Evolutionary conservation across 192 early-diverging fungal species (phyloP), one percentile per base, ranked within the genome.

Genomic region (Coemansia sp.): DNA sequence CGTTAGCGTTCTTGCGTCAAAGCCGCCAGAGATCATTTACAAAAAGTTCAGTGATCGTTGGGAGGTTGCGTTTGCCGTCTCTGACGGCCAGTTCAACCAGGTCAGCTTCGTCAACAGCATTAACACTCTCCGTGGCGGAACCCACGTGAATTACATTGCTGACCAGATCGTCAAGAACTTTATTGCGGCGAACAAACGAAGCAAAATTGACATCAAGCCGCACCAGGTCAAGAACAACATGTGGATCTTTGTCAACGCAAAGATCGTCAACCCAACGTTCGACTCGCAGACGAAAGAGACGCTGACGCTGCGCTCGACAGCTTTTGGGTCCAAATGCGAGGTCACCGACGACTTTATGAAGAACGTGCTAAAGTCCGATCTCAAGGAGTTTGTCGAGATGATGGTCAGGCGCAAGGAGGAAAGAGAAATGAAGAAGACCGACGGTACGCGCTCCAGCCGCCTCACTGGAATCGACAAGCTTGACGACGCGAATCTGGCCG

Each of bases 201-300:
- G 86, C 60, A 88, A 89, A 61, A 76, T 79, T 9, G 82, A 78
- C 20, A 71, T 96, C 60, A 94, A 92, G 81, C 88, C 92, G 19
- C 84, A 86, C 74, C 89, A 93, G 75, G 89, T 92, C 70, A 95
- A 94, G 69, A 91, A 83, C 52, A 93, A 99, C 67, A 85, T 99
- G 74, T 92, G 89, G 84, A 62, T 99, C 13, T 99, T 95, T 86
- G 85, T 99, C 70, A 99, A 99, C 77, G 90, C 88, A 72, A 65
- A 89, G 60, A 96, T 99, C 57, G 93, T 90, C 62, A 99, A 97
- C 65, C 93, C 95, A 9, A 79, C 91, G 10, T 99, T 99, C 75
- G 93, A 97, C 76, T 96, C 94, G 34, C 97, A 99, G 79, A 99
- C 95, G 23, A 97, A 99, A 74, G 95, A 97, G 67, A 95, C 83